Conservation (phyloP, 2,329 filamentous ascomycete genomes). For the Trichoderma sp. region DNA sequence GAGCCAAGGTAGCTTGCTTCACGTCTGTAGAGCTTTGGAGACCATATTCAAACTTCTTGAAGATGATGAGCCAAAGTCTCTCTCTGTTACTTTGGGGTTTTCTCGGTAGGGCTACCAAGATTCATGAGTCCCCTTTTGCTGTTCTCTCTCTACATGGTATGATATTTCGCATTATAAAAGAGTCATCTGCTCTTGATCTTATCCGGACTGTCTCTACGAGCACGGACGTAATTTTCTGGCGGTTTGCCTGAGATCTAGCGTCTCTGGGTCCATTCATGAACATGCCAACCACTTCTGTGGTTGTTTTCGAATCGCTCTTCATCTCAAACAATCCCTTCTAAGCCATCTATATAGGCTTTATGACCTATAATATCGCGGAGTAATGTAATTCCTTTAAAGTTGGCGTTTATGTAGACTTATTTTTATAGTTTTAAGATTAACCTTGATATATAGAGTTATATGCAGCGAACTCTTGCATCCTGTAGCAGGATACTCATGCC, state of each 20-base stretch:
- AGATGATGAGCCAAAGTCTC: neutral
- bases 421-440: neutral
- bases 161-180: neutral
- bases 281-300: neutral
- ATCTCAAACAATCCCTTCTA: neutral
- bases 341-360: neutral
- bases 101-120: too few species aligned
- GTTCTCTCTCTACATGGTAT: neutral
- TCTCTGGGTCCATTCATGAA: neutral
- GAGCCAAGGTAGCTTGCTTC: too few species aligned
- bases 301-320: neutral
- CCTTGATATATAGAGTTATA: neutral
- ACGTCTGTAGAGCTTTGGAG: too few species aligned
- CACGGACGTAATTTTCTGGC: neutral
- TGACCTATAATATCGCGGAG: neutral
- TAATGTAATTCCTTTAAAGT: neutral
- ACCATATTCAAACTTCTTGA: neutral
- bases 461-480: neutral
- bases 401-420: neutral
- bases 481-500: neutral
- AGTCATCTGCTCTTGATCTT: neutral
- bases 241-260: neutral
- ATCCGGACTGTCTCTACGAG: accelerated
- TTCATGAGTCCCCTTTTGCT: neutral
- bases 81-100: neutral